Conservation (phyloP, 78 protist genomes). For the Tieghemostelium lacteum region DNA sequence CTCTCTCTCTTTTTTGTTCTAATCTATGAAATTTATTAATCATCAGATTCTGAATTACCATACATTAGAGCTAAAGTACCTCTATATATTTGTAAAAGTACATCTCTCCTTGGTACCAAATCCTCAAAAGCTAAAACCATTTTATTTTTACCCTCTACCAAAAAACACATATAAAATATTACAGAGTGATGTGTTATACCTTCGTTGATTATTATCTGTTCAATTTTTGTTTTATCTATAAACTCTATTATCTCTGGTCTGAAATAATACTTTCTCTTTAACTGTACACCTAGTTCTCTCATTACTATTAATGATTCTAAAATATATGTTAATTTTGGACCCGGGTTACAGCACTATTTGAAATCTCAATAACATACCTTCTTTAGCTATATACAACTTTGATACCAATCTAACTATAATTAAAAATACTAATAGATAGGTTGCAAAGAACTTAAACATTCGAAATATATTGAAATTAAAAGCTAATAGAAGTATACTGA, state of each 20-base stretch:
- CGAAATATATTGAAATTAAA: neutral
- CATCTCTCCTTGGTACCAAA: conserved; percentile 51
- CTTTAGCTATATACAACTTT: conserved; percentile 48
- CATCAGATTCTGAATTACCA: neutral
- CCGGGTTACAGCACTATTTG: neutral
- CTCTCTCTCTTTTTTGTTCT: too few species aligned
- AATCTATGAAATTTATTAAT: neutral
- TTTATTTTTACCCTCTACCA: conserved; percentile 63
- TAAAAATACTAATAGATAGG: neutral
- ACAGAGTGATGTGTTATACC: conserved; percentile 70
- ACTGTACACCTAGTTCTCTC: conserved; percentile 72
- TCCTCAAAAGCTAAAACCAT: conserved; percentile 76
- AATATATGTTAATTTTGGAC: neutral
- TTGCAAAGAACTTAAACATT: conserved; percentile 15
- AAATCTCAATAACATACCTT: conserved; percentile 14
- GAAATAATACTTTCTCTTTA: conserved; percentile 33
- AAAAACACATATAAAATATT: conserved; percentile 59
- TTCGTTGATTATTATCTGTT: conserved; percentile 56
- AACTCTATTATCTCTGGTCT: conserved; percentile 19
- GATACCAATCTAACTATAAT: conserved; percentile 12
- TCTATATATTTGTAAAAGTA: conserved; percentile 31
- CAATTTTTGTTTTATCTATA: conserved; percentile 53
- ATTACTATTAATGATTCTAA: conserved; percentile 61
- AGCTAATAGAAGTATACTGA: neutral
- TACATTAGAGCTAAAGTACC: conserved; percentile 36